Base-by-base conservation (phyloP, 2,329 filamentous ascomycete genomes). In the Penicillium janthinellum region DNA sequence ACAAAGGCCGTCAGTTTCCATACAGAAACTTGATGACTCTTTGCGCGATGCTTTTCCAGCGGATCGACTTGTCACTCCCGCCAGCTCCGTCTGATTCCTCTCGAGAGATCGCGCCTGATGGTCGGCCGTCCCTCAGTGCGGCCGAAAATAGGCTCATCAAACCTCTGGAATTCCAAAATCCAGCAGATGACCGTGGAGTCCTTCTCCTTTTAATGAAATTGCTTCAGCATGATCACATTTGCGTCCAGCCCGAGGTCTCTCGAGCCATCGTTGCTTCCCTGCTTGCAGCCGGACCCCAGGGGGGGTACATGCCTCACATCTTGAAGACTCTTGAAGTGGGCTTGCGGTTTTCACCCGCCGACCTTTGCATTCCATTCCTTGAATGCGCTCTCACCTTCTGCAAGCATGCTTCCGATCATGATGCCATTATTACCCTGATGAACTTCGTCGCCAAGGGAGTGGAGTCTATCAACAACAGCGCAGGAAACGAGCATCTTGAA, bases 241-340 rank as follows among this genome's bases (percentile, higher is more conserved):
- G 52, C 68, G 87, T 86, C 56, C 73, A 75, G 0, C 63, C 70
- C 1, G 78, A 79, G 2, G 86, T 84, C 15, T n/a, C 22, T 1
- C 79, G 83, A 52, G 77, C 75, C 12, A 88, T 92, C 54, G 71
- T 92, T 51, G 75, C 74, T 39, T 78, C 81, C 3, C 78, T 92
- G 38, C 75, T 90, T 44, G 74, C 78, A n/a, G 72, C 83, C 20
- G 82, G 83, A 57, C 73, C 78, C 0, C 67, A 77, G 6, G 81
- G 87, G 72, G 84, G 86, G 45, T 51, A 75, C 28, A 64, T 74
- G 38, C 65, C 72, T 0, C 77, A 79, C 47, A 78, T 92, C 1
- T 80, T 81, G 41, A 73, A 77, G 45, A 84, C 85, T 0, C 71
- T 91, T 42, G 78, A 82, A 60, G 75, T 75, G 42, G 83, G 82